phyloP scores from a whole-genome alignment of 768 basidiomycete genomes.

The Trametes meyenii region DNA sequence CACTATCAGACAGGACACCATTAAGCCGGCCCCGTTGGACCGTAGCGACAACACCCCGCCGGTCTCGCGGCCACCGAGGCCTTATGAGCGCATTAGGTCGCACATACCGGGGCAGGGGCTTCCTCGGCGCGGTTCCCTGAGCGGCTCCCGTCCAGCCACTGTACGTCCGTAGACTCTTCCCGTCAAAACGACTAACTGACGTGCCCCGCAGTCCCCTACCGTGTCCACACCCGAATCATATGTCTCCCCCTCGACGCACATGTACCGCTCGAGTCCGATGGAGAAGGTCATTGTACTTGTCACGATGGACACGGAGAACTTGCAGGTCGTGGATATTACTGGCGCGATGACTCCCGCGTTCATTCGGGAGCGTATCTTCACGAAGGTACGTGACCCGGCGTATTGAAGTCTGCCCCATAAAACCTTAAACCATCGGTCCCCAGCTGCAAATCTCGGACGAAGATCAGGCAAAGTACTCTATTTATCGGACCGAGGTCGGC shows the following conservation, averaged over 20 bases:
- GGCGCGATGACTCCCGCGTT: slow-evolving; percentile 63
- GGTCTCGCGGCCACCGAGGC: slow-evolving; percentile 27
- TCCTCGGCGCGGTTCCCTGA: slow-evolving; percentile 25
- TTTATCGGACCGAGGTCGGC: slow-evolving; percentile 89
- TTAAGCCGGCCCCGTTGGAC: slow-evolving; percentile 21
- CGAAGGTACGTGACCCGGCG: slow-evolving; percentile 56
- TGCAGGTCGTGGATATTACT: slow-evolving; percentile 71
- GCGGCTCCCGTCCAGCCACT: slow-evolving; percentile 35
- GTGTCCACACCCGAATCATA: slow-evolving; percentile 29
- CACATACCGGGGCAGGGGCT: slow-evolving; percentile 25
- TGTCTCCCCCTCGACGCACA: slow-evolving; percentile 35
- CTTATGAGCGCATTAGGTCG: slow-evolving; percentile 29
- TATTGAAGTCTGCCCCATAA: not conserved
- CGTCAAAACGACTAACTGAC: slow-evolving; percentile 2
- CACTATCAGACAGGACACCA: slow-evolving; percentile 37
- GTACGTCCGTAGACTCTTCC: slow-evolving; percentile 27
- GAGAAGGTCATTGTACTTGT: slow-evolving; percentile 43
- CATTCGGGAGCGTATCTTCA: slow-evolving; percentile 81
- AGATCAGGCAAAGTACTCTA: slow-evolving; percentile 72
- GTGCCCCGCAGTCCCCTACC: slow-evolving; percentile 34
- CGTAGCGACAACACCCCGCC: slow-evolving; percentile 29
- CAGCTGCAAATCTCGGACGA: slow-evolving; percentile 85
- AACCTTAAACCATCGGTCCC: slow-evolving; percentile 6
- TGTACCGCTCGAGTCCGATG: slow-evolving; percentile 27
- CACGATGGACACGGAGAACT: slow-evolving; percentile 77